phyloP scores from a whole-genome alignment of 805 yeast species.

The Candida adriatica region DNA sequence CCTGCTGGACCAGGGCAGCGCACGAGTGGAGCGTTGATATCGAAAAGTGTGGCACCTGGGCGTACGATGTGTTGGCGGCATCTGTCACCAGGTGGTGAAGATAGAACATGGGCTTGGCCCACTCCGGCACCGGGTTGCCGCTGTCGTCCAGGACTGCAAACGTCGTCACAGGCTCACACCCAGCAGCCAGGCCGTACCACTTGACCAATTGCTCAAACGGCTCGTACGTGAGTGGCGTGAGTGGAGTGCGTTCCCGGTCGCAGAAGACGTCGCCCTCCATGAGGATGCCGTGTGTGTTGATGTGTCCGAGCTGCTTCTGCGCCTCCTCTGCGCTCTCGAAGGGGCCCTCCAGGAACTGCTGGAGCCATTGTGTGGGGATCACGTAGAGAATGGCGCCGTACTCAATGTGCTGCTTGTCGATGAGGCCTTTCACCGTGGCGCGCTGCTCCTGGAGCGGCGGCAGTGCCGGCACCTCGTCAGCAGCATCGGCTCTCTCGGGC shows the following conservation, averaged over 20 bases:
- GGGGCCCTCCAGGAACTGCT: slow-evolving; percentile 6
- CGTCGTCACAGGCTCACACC: slow-evolving; percentile 32
- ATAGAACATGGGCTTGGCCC: slow-evolving; percentile 29
- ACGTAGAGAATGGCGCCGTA: slow-evolving; percentile 16
- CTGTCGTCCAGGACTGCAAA: slow-evolving; percentile 25
- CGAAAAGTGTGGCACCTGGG: slow-evolving; percentile 23
- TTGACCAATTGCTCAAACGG: slow-evolving; percentile 37
- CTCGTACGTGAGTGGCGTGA: slow-evolving; percentile 34
- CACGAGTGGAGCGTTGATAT: slow-evolving; percentile 28
- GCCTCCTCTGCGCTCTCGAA: slow-evolving; percentile 8
- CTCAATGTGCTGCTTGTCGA: background rate
- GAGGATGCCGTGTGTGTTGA: slow-evolving; percentile 39
- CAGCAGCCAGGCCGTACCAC: slow-evolving; percentile 48
- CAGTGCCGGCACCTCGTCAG: too few species aligned
- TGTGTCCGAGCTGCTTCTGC: slow-evolving; percentile 23
- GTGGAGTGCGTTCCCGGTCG: slow-evolving; percentile 23
- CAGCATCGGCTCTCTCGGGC: too few species aligned
- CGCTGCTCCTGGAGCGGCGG: too few species aligned
- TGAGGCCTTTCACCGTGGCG: slow-evolving; percentile 5
- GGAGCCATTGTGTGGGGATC: slow-evolving; percentile 14
- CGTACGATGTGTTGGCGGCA: slow-evolving; percentile 12
- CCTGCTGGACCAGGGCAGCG: slow-evolving; percentile 10
- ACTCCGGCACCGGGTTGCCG: slow-evolving; percentile 26
- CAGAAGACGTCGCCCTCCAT: slow-evolving; percentile 39
- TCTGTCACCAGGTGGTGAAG: slow-evolving; percentile 27